phyloP scores from a whole-genome alignment of 73 alveolate species.

The Tetrahymena elliotti region DNA sequence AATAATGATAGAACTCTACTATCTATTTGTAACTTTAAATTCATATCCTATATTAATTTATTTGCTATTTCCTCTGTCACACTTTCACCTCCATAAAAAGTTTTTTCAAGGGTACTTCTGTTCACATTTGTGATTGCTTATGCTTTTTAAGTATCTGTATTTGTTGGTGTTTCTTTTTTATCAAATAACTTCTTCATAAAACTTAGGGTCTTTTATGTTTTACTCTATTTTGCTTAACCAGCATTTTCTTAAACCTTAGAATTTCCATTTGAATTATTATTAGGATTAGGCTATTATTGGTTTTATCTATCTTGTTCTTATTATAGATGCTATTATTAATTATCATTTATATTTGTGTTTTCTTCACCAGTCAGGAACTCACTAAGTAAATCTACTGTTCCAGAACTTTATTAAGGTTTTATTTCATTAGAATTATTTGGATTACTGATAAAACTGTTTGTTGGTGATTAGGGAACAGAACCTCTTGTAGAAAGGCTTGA shows the following conservation, averaged over 20 bases:
- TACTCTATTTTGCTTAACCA: background rate
- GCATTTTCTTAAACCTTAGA: background rate
- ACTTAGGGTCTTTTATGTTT: background rate
- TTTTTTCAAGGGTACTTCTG: background rate
- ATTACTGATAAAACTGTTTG: background rate
- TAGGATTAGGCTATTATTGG: background rate
- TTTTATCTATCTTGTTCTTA: background rate
- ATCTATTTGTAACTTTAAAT: background rate
- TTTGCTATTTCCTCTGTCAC: background rate
- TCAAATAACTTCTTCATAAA: background rate
- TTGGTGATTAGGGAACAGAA: background rate
- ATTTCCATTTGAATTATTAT: background rate
- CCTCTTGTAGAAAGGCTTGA: background rate
- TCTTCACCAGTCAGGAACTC: background rate
- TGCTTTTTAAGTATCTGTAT: background rate
- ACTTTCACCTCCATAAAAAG: background rate
- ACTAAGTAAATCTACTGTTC: background rate
- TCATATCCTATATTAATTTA: background rate
- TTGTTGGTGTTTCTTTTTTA: background rate
- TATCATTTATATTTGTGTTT: background rate
- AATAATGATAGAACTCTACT: background rate
- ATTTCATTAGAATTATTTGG: background rate
- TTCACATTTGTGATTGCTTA: background rate
- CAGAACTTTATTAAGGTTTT: background rate
- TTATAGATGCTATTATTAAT: background rate